Percentiles rank a stretch among this genome's conserved stretches.
These are phyloP conservation scores for Hymenotorrendiella dingleyae DNA, from an alignment of 2,329 filamentous ascomycete genomes.

Conservation along the genomic window DNA sequence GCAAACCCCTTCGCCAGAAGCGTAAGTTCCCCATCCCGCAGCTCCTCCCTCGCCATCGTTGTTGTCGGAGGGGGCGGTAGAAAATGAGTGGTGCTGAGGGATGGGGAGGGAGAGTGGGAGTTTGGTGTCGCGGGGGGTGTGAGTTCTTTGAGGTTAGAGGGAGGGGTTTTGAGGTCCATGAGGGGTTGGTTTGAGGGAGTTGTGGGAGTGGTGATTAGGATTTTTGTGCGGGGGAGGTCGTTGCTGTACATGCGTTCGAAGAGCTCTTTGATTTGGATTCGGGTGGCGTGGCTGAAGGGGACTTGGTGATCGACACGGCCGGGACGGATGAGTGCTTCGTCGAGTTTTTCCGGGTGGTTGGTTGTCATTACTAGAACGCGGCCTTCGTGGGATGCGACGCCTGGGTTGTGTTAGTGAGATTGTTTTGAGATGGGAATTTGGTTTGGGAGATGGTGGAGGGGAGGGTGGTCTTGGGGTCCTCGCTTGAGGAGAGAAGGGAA, in stretches of 20 bases:
- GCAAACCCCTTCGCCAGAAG: slow-evolving; percentile 42
- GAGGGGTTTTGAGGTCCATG: too few species aligned
- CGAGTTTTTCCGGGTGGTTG: slow-evolving; percentile 57
- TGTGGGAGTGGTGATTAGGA: not conserved
- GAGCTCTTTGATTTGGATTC: not conserved
- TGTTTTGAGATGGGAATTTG: too few species aligned
- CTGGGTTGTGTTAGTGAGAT: not conserved
- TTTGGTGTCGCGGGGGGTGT: not conserved
- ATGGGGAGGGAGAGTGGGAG: too few species aligned
- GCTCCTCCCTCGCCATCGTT: slow-evolving; percentile 3
- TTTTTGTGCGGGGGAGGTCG: slow-evolving; percentile 17
- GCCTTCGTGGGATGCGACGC: slow-evolving; percentile 59
- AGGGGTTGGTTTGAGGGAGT: not conserved
- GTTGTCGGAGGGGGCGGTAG: slow-evolving; percentile 3
- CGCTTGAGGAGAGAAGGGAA: too few species aligned
- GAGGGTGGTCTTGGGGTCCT: too few species aligned
- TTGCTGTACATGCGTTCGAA: slow-evolving; percentile 10
- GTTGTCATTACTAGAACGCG: slow-evolving; percentile 67
- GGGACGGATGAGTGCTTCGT: slow-evolving; percentile 55
- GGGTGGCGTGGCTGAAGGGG: slow-evolving; percentile 38
- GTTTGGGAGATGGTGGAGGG: too few species aligned
- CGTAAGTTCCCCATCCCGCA: slow-evolving; percentile 1
- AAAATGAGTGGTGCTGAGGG: too few species aligned
- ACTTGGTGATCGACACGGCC: slow-evolving; percentile 57
- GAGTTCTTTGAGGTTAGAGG: not conserved